A percentile compares a stretch with the other conserved stretches of the same genome.
Evolutionary conservation across 2,329 filamentous ascomycete genomes (phyloP).

Genomic region (Fusarium denticulatum): DNA sequence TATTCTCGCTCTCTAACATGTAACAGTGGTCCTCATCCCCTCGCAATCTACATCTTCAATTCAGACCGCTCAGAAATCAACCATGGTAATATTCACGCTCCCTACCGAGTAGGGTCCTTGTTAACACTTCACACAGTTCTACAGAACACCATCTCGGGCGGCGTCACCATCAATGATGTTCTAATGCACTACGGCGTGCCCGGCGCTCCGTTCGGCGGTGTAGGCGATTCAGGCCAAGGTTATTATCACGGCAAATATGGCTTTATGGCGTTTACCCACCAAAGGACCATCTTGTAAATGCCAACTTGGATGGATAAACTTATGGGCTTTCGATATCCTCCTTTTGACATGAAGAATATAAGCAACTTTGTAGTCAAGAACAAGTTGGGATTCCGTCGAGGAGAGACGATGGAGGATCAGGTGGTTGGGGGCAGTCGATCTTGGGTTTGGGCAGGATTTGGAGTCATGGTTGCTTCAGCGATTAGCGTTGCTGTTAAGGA

Average conservation of each 20-base stretch:
- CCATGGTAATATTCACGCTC: background rate
- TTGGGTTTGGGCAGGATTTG: background rate
- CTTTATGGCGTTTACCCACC: slow-evolving; percentile 49
- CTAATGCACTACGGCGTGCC: slow-evolving; percentile 51
- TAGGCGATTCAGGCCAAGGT: slow-evolving; percentile 56
- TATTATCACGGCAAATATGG: slow-evolving; percentile 56
- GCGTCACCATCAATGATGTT: slow-evolving; percentile 58
- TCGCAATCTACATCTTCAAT: background rate
- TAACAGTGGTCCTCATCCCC: background rate
- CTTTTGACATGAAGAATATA: background rate
- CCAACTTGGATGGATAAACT: slow-evolving; percentile 42
- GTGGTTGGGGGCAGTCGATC: background rate
- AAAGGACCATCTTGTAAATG: slow-evolving; percentile 41
- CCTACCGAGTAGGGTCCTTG: rapidly evolving
- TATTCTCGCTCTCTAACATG: background rate
- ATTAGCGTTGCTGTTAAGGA: background rate
- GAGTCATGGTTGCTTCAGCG: background rate
- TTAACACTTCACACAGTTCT: background rate
- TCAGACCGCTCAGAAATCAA: rapidly evolving
- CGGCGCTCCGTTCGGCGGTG: slow-evolving; percentile 57
- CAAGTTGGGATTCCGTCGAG: background rate
- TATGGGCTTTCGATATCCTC: background rate
- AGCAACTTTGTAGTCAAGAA: background rate
- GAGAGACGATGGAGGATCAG: background rate
- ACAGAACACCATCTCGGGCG: slow-evolving; percentile 39